Evolutionary conservation across 2,329 filamentous ascomycete genomes (phyloP).

Genomic region (Aspergillus floridensis): DNA sequence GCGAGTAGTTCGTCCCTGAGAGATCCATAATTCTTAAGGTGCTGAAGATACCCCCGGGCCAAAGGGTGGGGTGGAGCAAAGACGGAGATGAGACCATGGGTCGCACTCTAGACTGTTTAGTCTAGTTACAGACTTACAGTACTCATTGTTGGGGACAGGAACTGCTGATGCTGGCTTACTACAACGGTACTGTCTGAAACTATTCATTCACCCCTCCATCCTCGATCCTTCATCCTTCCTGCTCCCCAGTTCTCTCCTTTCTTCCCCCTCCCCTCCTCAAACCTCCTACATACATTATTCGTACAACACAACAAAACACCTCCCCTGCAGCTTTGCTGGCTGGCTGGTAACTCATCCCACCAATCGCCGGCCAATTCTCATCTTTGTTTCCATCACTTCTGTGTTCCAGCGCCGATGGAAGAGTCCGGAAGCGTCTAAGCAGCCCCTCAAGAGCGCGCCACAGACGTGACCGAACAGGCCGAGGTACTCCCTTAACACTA

Average conservation of each 20-base stretch:
- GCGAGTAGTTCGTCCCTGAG: neutral
- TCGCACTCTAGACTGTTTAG: neutral
- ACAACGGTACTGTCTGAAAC: neutral
- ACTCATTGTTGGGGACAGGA: neutral
- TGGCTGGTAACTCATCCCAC: slow-evolving; percentile 20
- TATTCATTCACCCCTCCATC: neutral
- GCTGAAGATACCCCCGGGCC: neutral
- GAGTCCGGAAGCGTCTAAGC: neutral
- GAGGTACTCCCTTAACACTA: neutral
- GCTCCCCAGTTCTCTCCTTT: neutral
- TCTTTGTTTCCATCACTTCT: neutral
- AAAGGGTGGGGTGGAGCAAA: neutral
- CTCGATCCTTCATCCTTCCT: neutral
- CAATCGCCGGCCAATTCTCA: slow-evolving; percentile 9
- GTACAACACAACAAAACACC: neutral
- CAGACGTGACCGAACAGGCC: neutral
- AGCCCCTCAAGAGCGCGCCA: neutral
- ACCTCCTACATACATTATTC: neutral
- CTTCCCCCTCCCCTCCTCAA: neutral
- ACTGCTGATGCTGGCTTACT: no score
- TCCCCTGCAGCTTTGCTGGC: neutral
- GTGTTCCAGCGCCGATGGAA: neutral
- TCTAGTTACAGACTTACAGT: no score
- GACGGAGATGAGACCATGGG: neutral
- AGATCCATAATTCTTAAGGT: neutral